Evolutionary conservation across 345 rosid species (phyloP).

Genomic region (Citrus reticulata): DNA sequence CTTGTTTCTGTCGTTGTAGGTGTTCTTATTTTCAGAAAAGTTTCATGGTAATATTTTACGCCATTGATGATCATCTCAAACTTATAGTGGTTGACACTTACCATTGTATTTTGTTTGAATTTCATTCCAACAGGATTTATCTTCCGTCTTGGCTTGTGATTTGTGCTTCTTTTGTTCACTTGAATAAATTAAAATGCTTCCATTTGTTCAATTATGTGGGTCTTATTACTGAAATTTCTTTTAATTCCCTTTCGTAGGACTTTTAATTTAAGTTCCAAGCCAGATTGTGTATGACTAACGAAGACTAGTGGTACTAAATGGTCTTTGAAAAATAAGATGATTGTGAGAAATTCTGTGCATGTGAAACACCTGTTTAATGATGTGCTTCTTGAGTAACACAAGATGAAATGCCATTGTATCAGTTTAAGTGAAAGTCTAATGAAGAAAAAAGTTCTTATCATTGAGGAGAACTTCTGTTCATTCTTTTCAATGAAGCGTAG

Average conservation of each 20-base stretch:
- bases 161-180: background rate
- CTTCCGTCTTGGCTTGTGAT: background rate
- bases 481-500: background rate
- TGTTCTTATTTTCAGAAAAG: constrained; percentile 43
- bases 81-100: background rate
- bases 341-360: background rate
- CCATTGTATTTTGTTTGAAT: background rate
- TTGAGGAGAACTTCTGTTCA: background rate
- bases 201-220: background rate
- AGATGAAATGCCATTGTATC: background rate
- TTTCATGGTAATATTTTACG: constrained; percentile 11
- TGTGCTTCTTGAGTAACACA: background rate
- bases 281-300: background rate
- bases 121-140: constrained; percentile 3
- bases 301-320: background rate
- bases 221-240: background rate
- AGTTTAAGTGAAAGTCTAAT: background rate
- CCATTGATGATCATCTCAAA: background rate
- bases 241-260: background rate
- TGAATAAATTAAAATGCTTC: background rate
- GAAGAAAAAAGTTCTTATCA: background rate
- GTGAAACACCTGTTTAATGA: background rate
- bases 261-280: background rate
- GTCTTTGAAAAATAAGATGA: background rate
- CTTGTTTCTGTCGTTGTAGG: constrained; percentile 42